Evolutionary conservation across 73 alveolate genomes (phyloP), one percentile per base, ranked within the genome.

Genomic region (Paramecium biaurelia): DNA sequence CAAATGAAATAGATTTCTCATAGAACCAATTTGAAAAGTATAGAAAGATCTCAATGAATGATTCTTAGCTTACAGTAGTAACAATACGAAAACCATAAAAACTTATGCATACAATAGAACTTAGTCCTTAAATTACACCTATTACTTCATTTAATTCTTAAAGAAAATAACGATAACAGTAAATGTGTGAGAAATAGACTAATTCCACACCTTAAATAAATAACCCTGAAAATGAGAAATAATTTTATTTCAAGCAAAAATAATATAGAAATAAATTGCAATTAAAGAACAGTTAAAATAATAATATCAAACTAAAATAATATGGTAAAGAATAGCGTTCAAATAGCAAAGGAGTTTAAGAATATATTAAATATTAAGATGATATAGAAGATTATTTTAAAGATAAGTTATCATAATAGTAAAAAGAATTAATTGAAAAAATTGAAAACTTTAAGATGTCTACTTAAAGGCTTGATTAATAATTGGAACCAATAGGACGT

Each of bases 81-180:
- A 63, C 84, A 0, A 63, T 63, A 10, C 6, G 84, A 26, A 63
- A 63, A 63, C 84, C 84, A 26, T 63, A 63, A 63, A 26, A 63
- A 63, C 26, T 63, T 11, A 63, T 63, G 84, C 84, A 63, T 63
- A 63, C 84, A 5, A 63, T 63, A 12, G 84, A 63, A 63, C 84
- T 63, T 5, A 63, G 84, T 26, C 84, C 84, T 26, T n/a, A 63
- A n/a, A 32, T 63, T 32, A 63, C 24, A 26, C 84, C 84, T 8
- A 26, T 63, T 0, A 63, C 84, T 30, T 63, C 84, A 32, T 30
- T 63, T 63, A 18, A 30, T 63, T 63, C 84, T 12, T 63, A 63
- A 63, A 26, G 84, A 30, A 26, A 26, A 26, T 32, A 63, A 10
- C 26, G 49, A 18, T 63, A 63, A 20, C 28, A 10, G 7, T 21